Base-by-base conservation (phyloP, 2,329 filamentous ascomycete genomes). In the Intubia oerlemansii region DNA sequence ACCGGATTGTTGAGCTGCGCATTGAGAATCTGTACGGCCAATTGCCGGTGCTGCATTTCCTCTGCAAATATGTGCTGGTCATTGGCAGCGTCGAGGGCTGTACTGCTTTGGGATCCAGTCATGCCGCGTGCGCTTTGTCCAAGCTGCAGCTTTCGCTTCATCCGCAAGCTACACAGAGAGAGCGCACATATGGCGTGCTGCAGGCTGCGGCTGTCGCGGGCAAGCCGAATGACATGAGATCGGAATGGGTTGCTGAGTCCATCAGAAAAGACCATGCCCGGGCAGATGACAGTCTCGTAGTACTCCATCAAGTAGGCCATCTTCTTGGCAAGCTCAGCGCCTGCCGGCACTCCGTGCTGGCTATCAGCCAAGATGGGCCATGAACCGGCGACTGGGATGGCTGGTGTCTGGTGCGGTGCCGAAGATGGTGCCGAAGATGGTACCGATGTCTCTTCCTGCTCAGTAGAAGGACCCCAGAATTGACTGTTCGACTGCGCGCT, bases 281-380 rank as follows among this genome's bases (percentile, higher is more conserved):
- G 79, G 39, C 82, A 88, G 54, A 95, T 84, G 44, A 80, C 78
- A 48, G 81, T 82, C 44, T 84, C 75, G 51, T 91, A 93, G 51
- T 92, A 92, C 46, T 90, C 77, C 56, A 93, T 75, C 44, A 92
- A 74, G 50, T 77, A 90, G 38, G 77, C 74, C 56, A 91, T 75
- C 44, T 81, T 76, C 33, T 74, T 68, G 35, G 79, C 70, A 41
- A 79, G 54, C 48, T 75, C 54, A 45, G 64, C 45, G 60, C 57
- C 59, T 55, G 66, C 52, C 44, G 60, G 62, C 38, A 50, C 44
- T 16, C 17, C 16, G 5, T 29, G 34, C n/a, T 56, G 46, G 31
- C 61, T 57, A 37, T 56, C 12, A 14, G 17, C 51, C 17, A 53
- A 44, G 10, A 47, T 45, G 7, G 56, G 57, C 55, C 62, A 62